Base-by-base conservation (phyloP, 352 stramenopile species). In the Blastocystis hominis region DNA sequence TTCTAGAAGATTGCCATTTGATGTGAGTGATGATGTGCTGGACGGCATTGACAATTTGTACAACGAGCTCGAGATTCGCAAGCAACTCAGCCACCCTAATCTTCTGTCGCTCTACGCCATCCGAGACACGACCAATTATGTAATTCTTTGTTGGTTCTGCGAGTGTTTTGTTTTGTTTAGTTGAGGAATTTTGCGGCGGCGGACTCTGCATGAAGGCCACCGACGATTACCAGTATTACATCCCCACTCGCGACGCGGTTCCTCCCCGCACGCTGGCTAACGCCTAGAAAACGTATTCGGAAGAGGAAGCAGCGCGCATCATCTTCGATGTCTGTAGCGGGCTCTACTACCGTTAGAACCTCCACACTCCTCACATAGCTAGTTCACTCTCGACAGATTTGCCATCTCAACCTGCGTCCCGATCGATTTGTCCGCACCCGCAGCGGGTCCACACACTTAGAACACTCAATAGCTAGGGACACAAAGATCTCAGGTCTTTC, bases 401-500 rank as follows among this genome's bases (percentile, higher is more conserved):
- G 66, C 40, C 66, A 76, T 55, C 40, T 76, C 38, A 76, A 76
- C 56, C 17, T 76, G 10, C 66, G 36, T 76, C 66, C 66, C 3
- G 66, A 76, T 30, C 24, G 24, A 34, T 76, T 76, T 30, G 4
- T 76, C 30, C 66, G 66, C 40, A 38, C 15, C 9, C 34, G 5
- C 10, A 47, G 56, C 5, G 5, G 7, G 24, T 47, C 9, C 3
- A 3, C 46, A 3, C 24, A 30, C 24, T 30, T 30, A 30, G 24
- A 30, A 30, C 24, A 30, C 24, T 30, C 24, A 30, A 30, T 30
- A 30, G 24, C 24, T 53, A 76, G 66, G n/a, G 15, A 40, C 56
- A 42, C 40, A 0, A 76, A 76, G 56, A 20, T 76, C 4, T 20
- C 36, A 3, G 66, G 66, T 54, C 34, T 76, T 55, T 44, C 66